phyloP scores from a whole-genome alignment of 208 protist species.

The Trypanosoma rangeli region DNA sequence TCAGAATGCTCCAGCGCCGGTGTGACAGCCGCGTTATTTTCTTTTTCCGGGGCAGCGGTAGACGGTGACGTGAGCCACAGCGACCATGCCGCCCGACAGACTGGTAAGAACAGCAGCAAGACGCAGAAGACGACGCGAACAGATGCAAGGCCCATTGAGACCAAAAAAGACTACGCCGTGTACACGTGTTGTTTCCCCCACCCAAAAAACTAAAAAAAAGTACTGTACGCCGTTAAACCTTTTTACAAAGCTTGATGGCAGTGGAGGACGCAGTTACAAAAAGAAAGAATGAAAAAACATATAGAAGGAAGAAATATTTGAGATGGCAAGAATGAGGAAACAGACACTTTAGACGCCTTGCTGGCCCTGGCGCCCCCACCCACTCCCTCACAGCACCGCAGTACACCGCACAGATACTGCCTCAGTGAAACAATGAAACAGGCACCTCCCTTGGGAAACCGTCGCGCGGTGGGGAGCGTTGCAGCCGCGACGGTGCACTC shows the following conservation, averaged over 20 bases:
- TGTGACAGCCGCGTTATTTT: not conserved
- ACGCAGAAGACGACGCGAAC: not conserved
- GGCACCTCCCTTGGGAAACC: slow-evolving; percentile 11
- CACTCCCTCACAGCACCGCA: no score
- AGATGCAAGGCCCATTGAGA: not conserved
- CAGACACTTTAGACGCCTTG: not conserved
- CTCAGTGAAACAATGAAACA: slow-evolving; percentile 19
- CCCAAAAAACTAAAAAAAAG: not conserved
- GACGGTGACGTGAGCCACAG: slow-evolving; percentile 10
- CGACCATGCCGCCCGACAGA: slow-evolving; percentile 3
- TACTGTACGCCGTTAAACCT: not conserved
- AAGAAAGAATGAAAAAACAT: not conserved
- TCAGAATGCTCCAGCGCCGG: not conserved
- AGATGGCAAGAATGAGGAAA: not conserved
- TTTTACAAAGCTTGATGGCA: not conserved
- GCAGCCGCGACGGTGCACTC: not conserved
- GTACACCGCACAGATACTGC: not conserved
- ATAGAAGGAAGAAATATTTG: not conserved
- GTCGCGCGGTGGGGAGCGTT: slow-evolving; percentile 1
- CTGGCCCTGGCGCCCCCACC: not conserved
- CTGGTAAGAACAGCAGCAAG: slow-evolving; percentile 6
- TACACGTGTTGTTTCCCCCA: not conserved
- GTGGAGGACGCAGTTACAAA: no score
- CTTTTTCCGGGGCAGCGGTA: not conserved
- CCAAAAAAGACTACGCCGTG: not conserved